phyloP scores from a whole-genome alignment of 495 filamentous ascomycete genomes.

The Pseudotulostoma volvatum region DNA sequence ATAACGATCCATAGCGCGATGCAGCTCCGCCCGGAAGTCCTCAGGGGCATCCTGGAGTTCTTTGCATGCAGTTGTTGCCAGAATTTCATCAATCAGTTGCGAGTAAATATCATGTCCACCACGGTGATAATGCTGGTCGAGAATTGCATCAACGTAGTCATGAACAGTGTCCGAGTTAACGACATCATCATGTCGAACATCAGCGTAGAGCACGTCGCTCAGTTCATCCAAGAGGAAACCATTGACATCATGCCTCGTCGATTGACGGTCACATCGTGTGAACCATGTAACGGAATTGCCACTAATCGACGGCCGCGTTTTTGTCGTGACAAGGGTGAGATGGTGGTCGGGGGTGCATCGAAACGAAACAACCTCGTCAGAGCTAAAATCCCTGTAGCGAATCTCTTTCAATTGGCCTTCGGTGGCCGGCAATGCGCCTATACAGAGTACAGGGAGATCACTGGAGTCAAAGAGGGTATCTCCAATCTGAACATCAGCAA shows the following conservation, averaged over 20 bases:
- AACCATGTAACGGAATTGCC: background rate
- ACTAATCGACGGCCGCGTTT: background rate
- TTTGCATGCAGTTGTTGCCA: background rate
- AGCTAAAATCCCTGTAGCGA: background rate
- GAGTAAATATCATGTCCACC: background rate
- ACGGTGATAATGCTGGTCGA: background rate
- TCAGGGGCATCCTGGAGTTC: background rate
- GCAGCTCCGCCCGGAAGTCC: background rate
- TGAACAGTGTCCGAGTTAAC: background rate
- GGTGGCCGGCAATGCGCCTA: background rate
- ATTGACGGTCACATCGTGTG: background rate
- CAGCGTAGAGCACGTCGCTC: background rate
- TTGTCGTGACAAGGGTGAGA: background rate
- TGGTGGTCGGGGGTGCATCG: background rate
- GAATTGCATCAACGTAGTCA: background rate
- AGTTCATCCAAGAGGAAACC: background rate
- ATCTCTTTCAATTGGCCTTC: background rate
- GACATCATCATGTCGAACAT: background rate
- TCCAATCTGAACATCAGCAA: background rate
- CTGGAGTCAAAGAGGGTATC: background rate
- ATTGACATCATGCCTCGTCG: background rate
- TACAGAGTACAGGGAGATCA: background rate
- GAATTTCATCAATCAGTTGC: background rate
- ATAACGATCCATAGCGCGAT: background rate
- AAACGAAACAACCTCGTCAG: background rate